Conservation (phyloP, 2,329 filamentous ascomycete species). For the Rachicladosporium sp. region DNA sequence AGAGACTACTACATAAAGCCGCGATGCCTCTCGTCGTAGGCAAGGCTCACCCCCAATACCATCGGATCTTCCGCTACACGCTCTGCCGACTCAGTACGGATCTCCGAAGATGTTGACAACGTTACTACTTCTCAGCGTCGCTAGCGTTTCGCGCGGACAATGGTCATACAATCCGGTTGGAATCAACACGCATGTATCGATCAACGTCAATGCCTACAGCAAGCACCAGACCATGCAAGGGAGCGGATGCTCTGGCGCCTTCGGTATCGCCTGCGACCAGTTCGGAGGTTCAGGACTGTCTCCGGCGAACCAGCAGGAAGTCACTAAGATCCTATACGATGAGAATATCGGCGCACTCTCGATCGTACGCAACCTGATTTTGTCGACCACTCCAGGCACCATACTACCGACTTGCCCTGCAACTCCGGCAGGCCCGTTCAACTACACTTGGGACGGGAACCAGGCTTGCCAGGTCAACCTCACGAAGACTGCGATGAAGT, state of each 20-base stretch:
- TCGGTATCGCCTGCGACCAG: constrained; percentile 16
- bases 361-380: constrained; percentile 35
- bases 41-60: too few species aligned
- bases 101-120: too few species aligned
- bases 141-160: too few species aligned
- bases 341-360: constrained; percentile 35
- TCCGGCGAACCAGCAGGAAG: constrained; percentile 26
- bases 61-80: too few species aligned
- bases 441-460: constrained; percentile 36
- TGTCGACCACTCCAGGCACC: constrained; percentile 24
- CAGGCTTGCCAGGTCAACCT: constrained; percentile 40
- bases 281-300: neutral
- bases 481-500: constrained; percentile 33
- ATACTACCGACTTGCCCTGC: constrained; percentile 21
- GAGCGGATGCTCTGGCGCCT: constrained; percentile 38
- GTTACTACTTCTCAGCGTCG: too few species aligned
- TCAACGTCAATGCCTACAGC: constrained; percentile 12
- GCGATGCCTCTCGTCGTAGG: too few species aligned
- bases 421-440: constrained; percentile 34
- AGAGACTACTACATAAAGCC: too few species aligned
- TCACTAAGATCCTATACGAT: constrained; percentile 33
- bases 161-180: neutral
- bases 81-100: too few species aligned
- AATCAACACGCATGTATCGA: neutral
- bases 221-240: constrained; percentile 29